Conservation (phyloP, 2,329 filamentous ascomycete species). For the Aspergillus alliaceus region DNA sequence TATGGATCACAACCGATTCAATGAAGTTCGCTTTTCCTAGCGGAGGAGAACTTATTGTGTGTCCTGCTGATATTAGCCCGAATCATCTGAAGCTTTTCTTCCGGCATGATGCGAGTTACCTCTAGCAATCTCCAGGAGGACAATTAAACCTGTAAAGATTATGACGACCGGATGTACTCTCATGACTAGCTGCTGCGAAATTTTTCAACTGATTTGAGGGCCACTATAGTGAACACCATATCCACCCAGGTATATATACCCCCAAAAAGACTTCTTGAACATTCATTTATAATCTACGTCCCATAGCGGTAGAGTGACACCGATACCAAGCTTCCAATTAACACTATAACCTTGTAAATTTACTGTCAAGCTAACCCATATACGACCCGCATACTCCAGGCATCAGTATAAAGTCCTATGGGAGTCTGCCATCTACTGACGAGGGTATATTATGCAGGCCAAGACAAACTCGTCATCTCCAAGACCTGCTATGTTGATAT, state of each 20-base stretch:
- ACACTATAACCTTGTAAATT: neutral
- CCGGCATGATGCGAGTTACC: neutral
- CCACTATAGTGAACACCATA: neutral
- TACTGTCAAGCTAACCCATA: neutral
- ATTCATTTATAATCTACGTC: neutral
- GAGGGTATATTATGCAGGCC: neutral
- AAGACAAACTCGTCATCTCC: neutral
- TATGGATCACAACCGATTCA: neutral
- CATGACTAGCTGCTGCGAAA: neutral
- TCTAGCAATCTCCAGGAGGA: neutral
- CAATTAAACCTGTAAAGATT: neutral
- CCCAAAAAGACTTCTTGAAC: neutral
- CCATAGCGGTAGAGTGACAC: neutral
- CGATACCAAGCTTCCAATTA: neutral
- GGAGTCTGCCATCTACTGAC: neutral
- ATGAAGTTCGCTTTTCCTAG: neutral
- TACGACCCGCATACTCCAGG: neutral
- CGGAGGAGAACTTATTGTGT: neutral
- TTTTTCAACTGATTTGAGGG: neutral
- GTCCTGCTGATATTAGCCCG: neutral
- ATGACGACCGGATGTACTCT: neutral
- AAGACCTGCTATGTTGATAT: neutral
- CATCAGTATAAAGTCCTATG: neutral
- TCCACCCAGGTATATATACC: neutral
- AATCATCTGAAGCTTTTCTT: no score